Percentiles rank a stretch among this genome's conserved stretches.
phyloP scores from a whole-genome alignment of 164 flowering plant species.

The Stephania japonica region DNA sequence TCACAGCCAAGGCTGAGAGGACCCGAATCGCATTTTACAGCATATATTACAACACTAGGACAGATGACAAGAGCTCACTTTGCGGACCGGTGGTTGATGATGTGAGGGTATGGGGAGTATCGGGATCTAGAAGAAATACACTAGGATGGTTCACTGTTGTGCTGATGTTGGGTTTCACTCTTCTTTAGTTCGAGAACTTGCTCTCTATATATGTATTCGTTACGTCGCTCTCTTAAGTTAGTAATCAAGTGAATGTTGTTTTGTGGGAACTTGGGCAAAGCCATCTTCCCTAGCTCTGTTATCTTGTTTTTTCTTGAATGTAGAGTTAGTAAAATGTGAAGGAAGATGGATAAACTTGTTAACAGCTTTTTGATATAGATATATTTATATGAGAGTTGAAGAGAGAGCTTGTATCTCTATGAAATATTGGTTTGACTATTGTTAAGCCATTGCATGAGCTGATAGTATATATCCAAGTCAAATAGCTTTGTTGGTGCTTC shows the following conservation, averaged over 20 bases:
- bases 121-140: constrained; percentile 31
- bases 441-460: too few relatives aligned
- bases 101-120: constrained; percentile 65
- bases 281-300: background rate
- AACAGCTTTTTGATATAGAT: background rate
- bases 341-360: background rate
- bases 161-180: constrained; percentile 21
- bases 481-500: too few relatives aligned
- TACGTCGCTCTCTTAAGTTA: background rate
- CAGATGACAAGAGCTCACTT: constrained; percentile 78
- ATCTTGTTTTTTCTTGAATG: background rate
- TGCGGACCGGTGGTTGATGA: constrained; percentile 98
- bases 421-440: too few relatives aligned
- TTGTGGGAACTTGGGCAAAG: background rate
- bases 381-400: background rate
- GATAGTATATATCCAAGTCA: too few relatives aligned
- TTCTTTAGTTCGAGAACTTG: constrained; percentile 13
- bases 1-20: constrained; percentile 91
- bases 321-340: background rate
- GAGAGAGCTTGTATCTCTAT: background rate
- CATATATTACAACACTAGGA: constrained; percentile 82
- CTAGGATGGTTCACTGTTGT: constrained; percentile 22
- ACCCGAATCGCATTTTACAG: constrained; percentile 89
- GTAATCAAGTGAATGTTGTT: background rate
- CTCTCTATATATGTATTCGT: background rate